Conservation (phyloP, 345 rosid species). For the Salix arbutifolia region DNA sequence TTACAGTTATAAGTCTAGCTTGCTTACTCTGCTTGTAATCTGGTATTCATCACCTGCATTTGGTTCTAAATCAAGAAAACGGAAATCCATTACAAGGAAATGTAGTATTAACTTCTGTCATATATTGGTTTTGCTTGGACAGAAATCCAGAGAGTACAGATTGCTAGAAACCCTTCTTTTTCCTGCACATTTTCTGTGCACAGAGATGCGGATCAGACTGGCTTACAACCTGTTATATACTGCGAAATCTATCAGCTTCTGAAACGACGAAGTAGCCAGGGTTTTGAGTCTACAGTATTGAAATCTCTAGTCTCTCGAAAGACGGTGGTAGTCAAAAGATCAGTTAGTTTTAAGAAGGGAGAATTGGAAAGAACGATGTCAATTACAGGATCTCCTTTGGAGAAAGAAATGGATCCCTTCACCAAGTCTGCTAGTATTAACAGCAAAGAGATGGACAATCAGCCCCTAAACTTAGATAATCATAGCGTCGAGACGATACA, state of each 20-base stretch:
- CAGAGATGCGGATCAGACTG: slow-evolving; percentile 47
- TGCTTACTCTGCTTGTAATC: too few relatives aligned
- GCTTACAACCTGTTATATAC: slow-evolving; percentile 50
- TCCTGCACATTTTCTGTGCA: slow-evolving; percentile 58
- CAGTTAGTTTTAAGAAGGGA: slow-evolving; percentile 63
- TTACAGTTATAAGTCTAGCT: too few relatives aligned
- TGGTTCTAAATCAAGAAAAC: too few relatives aligned
- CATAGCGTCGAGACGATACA: slow-evolving; percentile 6
- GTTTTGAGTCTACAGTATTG: slow-evolving; percentile 53
- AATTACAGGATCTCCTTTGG: slow-evolving; percentile 16
- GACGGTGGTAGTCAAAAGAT: slow-evolving; percentile 56
- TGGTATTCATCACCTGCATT: too few relatives aligned
- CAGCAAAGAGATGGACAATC: slow-evolving; percentile 8
- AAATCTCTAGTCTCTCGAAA: slow-evolving; percentile 64
- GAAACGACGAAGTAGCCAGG: slow-evolving; percentile 43
- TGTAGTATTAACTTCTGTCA: not conserved
- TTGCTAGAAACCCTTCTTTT: slow-evolving; percentile 24
- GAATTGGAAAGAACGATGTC: slow-evolving; percentile 57
- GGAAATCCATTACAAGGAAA: too few relatives aligned
- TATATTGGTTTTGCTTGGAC: not conserved
- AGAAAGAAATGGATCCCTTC: slow-evolving; percentile 18
- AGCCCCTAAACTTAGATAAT: slow-evolving; percentile 15
- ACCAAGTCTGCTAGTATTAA: not conserved
- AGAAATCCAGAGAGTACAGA: slow-evolving; percentile 23
- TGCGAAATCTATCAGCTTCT: slow-evolving; percentile 73